Evolutionary conservation across 1,284 basidiomycete species (phyloP).

Genomic region (Pseudozyma thailandica): DNA sequence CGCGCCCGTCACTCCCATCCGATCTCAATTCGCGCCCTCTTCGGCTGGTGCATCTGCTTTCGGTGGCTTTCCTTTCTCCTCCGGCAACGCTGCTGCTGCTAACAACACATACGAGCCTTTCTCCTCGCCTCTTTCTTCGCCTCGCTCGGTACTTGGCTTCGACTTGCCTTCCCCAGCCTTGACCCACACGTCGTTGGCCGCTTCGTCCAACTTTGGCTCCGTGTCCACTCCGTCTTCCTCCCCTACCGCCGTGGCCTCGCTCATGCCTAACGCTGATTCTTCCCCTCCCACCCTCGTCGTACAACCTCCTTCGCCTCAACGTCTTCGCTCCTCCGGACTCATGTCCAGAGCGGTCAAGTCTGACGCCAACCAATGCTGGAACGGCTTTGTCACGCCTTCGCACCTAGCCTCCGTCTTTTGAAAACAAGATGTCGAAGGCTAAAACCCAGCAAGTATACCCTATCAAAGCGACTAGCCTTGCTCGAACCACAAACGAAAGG

Average conservation of each 20-base stretch:
- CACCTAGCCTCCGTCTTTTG: conserved; percentile 31
- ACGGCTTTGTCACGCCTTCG: neutral
- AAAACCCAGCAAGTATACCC: neutral
- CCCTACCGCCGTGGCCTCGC: conserved; percentile 1
- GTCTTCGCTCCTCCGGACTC: neutral
- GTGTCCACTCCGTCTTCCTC: conserved; percentile 8
- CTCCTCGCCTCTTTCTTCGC: conserved; percentile 1
- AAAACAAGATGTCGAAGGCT: neutral
- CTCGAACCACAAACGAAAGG: conserved; percentile 7
- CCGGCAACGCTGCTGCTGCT: neutral
- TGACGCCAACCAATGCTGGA: neutral
- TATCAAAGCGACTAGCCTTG: neutral
- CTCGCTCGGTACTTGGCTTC: neutral
- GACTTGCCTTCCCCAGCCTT: conserved; percentile 21
- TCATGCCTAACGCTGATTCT: neutral
- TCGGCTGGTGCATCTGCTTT: no score
- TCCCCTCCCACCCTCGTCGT: conserved; percentile 35
- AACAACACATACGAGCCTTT: conserved; percentile 6
- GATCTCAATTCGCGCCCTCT: conserved; percentile 2
- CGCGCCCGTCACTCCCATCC: conserved; percentile 17
- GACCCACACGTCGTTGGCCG: conserved; percentile 3
- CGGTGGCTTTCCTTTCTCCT: neutral
- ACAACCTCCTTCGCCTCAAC: conserved; percentile 37
- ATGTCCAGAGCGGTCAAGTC: neutral
- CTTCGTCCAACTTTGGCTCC: conserved; percentile 1